Evolutionary conservation across 2,329 filamentous ascomycete species (phyloP), one percentile per base, ranked within the genome.

Genomic region (Trichocomaceae sp.): DNA sequence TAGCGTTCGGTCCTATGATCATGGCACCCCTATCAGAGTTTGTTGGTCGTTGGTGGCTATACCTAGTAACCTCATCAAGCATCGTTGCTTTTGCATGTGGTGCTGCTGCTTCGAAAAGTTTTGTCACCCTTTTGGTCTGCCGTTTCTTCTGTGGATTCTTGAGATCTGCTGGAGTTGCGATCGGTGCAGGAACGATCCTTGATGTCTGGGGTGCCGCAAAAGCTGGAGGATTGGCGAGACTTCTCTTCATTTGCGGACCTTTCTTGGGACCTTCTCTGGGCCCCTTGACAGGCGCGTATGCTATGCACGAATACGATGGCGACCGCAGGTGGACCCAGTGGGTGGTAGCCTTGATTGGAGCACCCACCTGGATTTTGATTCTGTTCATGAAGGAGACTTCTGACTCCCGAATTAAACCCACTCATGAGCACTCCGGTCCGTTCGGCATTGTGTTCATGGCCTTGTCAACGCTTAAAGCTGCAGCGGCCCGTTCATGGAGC

Each of bases 311-410:
- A 39, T 42, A 56, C 50, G 8, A 81, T 10, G 70, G 82, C 33
- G 83, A 84, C 58, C 88, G 85, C 85, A 80, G 85, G 60, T 88
- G 85, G 85, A 87, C 84, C 7, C 79, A 85, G 73, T 88, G 85
- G 64, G 69, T 86, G 60, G 82, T 87, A 78, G 83, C 85, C 39
- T 82, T 80, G 58, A 54, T 75, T 17, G 80, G 83, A 56, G 82
- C 86, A 61, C 60, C 72, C 26, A 72, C 85, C 50, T 80, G 85
- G 64, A 58, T 86, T 1, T 59, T 87, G 61, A 83, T 86, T 69
- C 75, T 88, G 10, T 60, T 60, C 15, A 56, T 56, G 57, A 74
- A 81, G 65, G 85, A 88, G 73, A 87, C 85, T 0, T 88, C 88
- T 63, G 44, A 56, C 44, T 35, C 19, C 20, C 54, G 37, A 17